Conservation (phyloP, 2,329 filamentous ascomycete species). For the Phoma sp. region DNA sequence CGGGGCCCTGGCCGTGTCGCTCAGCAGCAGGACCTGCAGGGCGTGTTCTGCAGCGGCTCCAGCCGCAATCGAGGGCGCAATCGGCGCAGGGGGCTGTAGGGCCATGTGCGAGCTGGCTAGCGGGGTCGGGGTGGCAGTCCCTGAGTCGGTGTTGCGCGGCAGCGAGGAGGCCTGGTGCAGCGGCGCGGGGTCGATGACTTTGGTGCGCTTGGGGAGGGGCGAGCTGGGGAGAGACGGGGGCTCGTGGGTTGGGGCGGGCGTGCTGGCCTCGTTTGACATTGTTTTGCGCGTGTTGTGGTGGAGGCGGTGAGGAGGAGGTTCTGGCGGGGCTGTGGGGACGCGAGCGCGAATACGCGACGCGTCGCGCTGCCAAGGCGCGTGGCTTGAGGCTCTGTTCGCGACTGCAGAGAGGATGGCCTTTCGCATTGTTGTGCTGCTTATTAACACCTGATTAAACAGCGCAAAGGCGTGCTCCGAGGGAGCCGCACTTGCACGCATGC, state of each 20-base stretch:
- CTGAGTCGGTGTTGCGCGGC: conserved; percentile 41
- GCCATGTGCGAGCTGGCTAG: conserved; percentile 27
- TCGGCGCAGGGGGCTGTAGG: conserved; percentile 32
- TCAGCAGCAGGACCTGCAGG: conserved; percentile 90
- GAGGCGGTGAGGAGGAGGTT: conserved; percentile 23
- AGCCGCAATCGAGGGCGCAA: conserved; percentile 33
- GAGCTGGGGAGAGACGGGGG: conserved; percentile 70
- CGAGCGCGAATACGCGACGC: conserved; percentile 7
- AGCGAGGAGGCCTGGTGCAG: conserved; percentile 37
- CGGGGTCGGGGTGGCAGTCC: conserved; percentile 47
- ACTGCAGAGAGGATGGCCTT: neutral
- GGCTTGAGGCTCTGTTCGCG: no score
- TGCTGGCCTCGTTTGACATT: conserved; percentile 32
- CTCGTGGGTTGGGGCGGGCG: conserved; percentile 43
- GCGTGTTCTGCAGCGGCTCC: conserved; percentile 54
- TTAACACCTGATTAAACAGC: no score
- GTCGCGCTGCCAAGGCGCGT: conserved; percentile 4
- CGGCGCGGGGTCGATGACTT: conserved; percentile 61
- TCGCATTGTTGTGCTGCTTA: no score
- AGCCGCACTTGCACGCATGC: no score
- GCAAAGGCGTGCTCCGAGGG: no score
- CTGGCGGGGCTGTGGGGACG: conserved; percentile 5
- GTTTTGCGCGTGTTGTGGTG: conserved; percentile 9
- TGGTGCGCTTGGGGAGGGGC: conserved; percentile 81
- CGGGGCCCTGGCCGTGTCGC: conserved; percentile 77